Evolutionary conservation across 371 early-diverging fungal genomes (phyloP), one percentile per base, ranked within the genome.

Genomic region (Batkoa obscura): DNA sequence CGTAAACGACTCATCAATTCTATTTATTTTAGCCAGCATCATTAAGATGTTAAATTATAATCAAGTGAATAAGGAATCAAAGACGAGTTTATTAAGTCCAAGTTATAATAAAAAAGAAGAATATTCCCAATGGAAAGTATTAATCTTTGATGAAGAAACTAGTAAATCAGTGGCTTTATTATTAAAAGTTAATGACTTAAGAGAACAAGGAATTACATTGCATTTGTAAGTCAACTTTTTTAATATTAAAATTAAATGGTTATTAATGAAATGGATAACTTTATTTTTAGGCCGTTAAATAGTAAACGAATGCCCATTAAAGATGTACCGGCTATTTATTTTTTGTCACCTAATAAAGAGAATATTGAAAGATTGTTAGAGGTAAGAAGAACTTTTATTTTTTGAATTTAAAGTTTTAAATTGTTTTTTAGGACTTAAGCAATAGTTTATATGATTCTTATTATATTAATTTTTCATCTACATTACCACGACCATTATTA

Each of bases 281-380:
- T n/a, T 57, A 38, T 49, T 8, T 30, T n/a, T 62, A 80, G 80
- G 76, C 74, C 74, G 12, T 68, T 97, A 41, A 74, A 76, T 39
- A 77, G 83, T 46, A 84, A 83, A 31, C 76, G 99, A 42, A 80
- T 86, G 50, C 69, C 88, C 6, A 86, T 98, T 45, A 76, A 86
- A 0, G 97, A 97, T 68, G 98, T 94, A 0, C 97, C 99, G 4
- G 98, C 99, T 0, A 73, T 99, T 42, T 99, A 99, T 70, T 95
- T 99, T 73, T 75, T 98, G 0, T 82, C 88, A 61, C 96, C 97
- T 10, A 88, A 84, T 13, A 66, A 75, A 1, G 88, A 90, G 46
- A 93, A 86, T 66, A 76, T 94, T 60, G 71, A 76, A 46, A 68
- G 69, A 39, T 78, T 98, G 38, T 70, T 73, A 39, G 83, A 92